Conservation (phyloP, 176 grass and related monocot species). For the Olyra latifolia region DNA sequence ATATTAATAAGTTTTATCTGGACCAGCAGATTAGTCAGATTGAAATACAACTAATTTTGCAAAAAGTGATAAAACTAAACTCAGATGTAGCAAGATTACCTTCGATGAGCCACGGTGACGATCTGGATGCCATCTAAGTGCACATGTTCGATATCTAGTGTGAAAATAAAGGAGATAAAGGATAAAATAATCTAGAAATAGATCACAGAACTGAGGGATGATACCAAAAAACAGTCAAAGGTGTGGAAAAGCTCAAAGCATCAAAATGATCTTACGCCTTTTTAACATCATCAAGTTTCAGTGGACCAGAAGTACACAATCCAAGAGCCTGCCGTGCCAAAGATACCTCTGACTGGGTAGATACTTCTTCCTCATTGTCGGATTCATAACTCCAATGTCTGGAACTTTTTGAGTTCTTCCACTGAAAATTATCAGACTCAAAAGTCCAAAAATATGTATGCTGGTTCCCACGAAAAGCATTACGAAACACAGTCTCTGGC, state of each 20-base stretch:
- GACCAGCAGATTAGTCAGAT: slow-evolving; percentile 13
- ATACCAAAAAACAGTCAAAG: slow-evolving; percentile 4
- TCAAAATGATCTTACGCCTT: slow-evolving; percentile 65
- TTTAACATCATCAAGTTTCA: slow-evolving; percentile 98
- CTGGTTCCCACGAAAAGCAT: slow-evolving; percentile 51
- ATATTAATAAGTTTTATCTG: slow-evolving; percentile 6
- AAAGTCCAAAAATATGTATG: slow-evolving; percentile 76
- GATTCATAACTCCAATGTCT: slow-evolving; percentile 59
- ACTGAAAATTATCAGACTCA: slow-evolving; percentile 48
- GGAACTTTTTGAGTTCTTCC: slow-evolving; percentile 49
- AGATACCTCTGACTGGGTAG: slow-evolving; percentile 37
- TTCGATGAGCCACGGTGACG: slow-evolving; percentile 78
- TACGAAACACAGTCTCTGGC: slow-evolving; percentile 62
- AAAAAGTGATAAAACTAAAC: neutral
- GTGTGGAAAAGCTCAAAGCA: slow-evolving; percentile 5
- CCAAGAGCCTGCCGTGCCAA: slow-evolving; percentile 75
- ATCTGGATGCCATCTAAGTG: slow-evolving; percentile 97
- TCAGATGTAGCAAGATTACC: slow-evolving; percentile 38
- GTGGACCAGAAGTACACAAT: slow-evolving; percentile 63
- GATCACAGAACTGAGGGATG: slow-evolving; percentile 17
- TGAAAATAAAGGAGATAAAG: slow-evolving; percentile 29
- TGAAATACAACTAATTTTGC: neutral
- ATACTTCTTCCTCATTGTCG: slow-evolving; percentile 53
- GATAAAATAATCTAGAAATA: slow-evolving; percentile 16
- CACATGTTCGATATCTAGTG: slow-evolving; percentile 77